Conservation (phyloP, 2,329 filamentous ascomycete species). For the Chaetomium strumarium region DNA sequence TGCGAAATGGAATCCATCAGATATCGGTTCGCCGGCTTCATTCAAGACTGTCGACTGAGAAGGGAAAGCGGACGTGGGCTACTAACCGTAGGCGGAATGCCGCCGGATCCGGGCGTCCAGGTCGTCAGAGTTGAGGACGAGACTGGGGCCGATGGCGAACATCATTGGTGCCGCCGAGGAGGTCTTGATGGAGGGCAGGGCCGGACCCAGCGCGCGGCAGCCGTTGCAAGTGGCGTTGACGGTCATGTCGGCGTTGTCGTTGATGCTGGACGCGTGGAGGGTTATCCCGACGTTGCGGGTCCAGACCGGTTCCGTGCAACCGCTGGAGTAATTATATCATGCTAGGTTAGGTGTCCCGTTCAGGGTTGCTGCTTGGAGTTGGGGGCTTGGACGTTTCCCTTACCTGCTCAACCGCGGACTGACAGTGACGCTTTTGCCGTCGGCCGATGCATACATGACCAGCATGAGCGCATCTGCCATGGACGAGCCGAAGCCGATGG, state of each 20-base stretch:
- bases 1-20: too few relatives aligned
- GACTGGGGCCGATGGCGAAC: constrained; percentile 23
- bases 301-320: constrained; percentile 22
- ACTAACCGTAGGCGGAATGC: constrained; percentile 23
- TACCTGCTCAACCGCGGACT: constrained; percentile 20
- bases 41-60: neutral
- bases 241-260: constrained; percentile 16
- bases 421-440: constrained; percentile 20
- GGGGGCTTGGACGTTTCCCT: neutral
- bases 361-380: neutral
- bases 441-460: constrained; percentile 23
- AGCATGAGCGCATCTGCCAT: constrained; percentile 25
- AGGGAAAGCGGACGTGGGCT: neutral
- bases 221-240: constrained; percentile 23
- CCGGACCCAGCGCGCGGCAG: constrained; percentile 17
- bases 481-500: constrained; percentile 23
- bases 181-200: constrained; percentile 3
- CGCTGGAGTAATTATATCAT: constrained; percentile 2
- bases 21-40: neutral
- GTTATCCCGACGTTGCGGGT: constrained; percentile 13
- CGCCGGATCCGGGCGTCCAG: constrained; percentile 19
- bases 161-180: constrained; percentile 19
- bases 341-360: too few relatives aligned
- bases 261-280: constrained; percentile 15
- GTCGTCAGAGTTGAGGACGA: constrained; percentile 18